Percentiles rank a stretch among this genome's conserved stretches.
These are phyloP conservation scores for Adansonia digitata DNA, from an alignment of 345 rosid species.

Conservation along the genomic window DNA sequence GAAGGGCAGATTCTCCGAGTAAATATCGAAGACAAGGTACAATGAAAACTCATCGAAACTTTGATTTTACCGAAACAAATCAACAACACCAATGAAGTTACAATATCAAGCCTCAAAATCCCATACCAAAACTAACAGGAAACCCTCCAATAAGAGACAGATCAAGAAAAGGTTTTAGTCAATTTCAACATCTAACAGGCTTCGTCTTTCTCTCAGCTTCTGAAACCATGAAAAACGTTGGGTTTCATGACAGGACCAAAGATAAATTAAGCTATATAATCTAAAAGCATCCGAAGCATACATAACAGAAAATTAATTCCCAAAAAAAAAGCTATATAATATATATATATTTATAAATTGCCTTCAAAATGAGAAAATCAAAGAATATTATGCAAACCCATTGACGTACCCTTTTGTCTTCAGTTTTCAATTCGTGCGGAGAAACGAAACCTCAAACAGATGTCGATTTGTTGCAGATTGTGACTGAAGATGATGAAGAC, in stretches of 20 bases:
- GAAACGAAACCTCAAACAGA: no score
- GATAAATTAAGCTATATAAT: not conserved
- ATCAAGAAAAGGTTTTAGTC: not conserved
- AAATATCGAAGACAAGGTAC: not conserved
- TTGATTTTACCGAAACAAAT: not conserved
- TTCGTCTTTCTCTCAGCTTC: not conserved
- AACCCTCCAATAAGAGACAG: not conserved
- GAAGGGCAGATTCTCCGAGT: no score
- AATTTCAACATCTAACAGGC: not conserved
- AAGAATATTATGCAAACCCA: no score
- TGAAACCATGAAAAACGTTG: not conserved
- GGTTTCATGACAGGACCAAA: not conserved
- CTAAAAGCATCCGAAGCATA: not conserved
- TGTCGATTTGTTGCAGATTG: no score
- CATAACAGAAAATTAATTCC: not conserved
- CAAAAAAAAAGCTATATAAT: no score
- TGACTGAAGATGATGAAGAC: no score
- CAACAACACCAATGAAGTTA: not conserved
- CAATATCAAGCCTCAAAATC: not conserved
- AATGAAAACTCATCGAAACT: no score
- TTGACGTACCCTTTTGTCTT: no score
- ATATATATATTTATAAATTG: no score
- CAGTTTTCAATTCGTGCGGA: no score
- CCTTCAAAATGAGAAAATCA: no score
- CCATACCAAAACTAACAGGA: not conserved